Evolutionary conservation across 108 stramenopile genomes (phyloP).

Genomic region (Conticribra weissflogii): DNA sequence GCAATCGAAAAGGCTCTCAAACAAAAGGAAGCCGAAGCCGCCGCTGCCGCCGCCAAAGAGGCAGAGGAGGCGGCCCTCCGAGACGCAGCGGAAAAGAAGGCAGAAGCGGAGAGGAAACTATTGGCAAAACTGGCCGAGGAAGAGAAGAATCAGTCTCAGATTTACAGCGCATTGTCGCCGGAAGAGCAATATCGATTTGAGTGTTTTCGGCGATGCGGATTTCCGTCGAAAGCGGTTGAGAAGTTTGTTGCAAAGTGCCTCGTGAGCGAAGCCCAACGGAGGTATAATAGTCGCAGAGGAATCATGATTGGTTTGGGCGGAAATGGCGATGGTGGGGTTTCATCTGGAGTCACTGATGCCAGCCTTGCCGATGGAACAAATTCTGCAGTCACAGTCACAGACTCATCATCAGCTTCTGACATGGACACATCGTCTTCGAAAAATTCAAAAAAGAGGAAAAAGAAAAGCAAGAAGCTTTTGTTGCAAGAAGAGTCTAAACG

Average conservation of each 20-base stretch:
- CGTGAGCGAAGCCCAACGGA: constrained; percentile 29
- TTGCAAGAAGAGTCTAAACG: constrained; percentile 46
- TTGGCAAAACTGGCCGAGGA: constrained; percentile 3
- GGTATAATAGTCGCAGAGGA: constrained; percentile 26
- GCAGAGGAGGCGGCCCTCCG: constrained; percentile 8
- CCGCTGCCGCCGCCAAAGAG: constrained; percentile 15
- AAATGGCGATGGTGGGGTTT: neutral
- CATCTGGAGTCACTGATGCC: neutral
- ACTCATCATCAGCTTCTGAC: constrained; percentile 16
- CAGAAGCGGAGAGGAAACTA: neutral
- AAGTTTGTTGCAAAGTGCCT: constrained; percentile 43
- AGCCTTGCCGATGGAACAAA: neutral
- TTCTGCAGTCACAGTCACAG: constrained; percentile 8
- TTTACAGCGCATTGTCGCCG: constrained; percentile 25
- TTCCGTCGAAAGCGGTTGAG: constrained; percentile 38
- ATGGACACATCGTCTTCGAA: constrained; percentile 6
- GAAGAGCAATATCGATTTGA: constrained; percentile 49
- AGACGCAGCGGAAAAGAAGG: constrained; percentile 6
- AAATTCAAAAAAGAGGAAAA: constrained; percentile 24
- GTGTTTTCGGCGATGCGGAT: constrained; percentile 51
- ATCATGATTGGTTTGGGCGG: constrained; percentile 29
- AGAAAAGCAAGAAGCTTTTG: constrained; percentile 34
- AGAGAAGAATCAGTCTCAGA: constrained; percentile 15
- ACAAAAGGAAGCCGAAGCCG: constrained; percentile 17
- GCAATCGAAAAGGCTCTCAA: no score